Evolutionary conservation across 1,284 basidiomycete genomes (phyloP).

Genomic region (Leccinum huronense): DNA sequence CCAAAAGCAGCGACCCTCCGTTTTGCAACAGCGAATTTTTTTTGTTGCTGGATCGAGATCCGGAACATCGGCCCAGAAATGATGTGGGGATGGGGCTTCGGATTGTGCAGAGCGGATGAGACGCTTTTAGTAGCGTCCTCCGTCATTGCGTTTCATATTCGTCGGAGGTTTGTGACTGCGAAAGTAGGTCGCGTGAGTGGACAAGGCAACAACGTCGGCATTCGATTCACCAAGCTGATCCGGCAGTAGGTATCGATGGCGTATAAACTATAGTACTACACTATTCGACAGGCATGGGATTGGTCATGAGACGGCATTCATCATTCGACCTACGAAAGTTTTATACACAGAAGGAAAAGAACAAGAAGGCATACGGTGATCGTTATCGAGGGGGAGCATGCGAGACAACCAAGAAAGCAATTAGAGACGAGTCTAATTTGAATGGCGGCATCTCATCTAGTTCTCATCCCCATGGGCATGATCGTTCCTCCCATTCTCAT

Average conservation of each 20-base stretch:
- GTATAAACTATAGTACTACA: constrained; percentile 30
- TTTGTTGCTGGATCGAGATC: constrained; percentile 28
- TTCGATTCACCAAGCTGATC: constrained; percentile 19
- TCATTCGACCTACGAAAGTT: constrained; percentile 32
- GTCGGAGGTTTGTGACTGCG: background rate
- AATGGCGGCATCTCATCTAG: constrained; percentile 27
- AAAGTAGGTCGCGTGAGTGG: background rate
- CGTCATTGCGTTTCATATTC: constrained; percentile 14
- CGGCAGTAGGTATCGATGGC: constrained; percentile 35
- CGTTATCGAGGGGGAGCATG: constrained; percentile 22
- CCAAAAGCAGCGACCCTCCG: constrained; percentile 32
- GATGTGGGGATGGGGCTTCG: constrained; percentile 27
- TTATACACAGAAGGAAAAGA: constrained; percentile 26
- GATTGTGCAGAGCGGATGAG: constrained; percentile 10
- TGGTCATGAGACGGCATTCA: constrained; percentile 23
- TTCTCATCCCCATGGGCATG: constrained; percentile 34
- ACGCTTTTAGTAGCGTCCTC: constrained; percentile 10
- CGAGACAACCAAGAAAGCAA: constrained; percentile 20
- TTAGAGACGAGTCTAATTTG: constrained; percentile 18
- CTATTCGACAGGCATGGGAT: constrained; percentile 29
- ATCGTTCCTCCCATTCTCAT: constrained; percentile 33
- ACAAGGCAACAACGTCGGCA: constrained; percentile 28
- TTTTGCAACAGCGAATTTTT: constrained; percentile 31
- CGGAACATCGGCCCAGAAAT: constrained; percentile 26
- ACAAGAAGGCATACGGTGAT: constrained; percentile 22